Percentiles rank a stretch among this genome's conserved stretches.
Conservation (phyloP, 169 alveolate genomes). For the Plasmodium knowlesi region DNA sequence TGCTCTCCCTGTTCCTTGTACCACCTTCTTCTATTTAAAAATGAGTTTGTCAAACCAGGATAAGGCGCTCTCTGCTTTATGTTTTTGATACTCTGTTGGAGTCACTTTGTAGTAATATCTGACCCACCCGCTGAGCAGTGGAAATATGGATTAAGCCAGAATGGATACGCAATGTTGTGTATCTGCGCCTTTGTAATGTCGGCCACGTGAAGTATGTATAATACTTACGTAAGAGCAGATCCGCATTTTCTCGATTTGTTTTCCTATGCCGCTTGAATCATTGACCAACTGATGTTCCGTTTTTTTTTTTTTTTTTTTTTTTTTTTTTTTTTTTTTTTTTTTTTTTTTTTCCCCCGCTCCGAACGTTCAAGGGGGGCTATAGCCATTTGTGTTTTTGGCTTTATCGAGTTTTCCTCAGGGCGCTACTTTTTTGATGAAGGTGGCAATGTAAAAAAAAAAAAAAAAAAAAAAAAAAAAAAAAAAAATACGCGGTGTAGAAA, state of each 20-base stretch:
- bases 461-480: not conserved
- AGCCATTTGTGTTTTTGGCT: not conserved
- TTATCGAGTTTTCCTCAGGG: not conserved
- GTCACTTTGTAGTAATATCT: not conserved
- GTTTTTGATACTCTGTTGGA: not conserved
- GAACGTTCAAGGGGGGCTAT: not conserved
- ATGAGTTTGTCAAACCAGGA: not conserved
- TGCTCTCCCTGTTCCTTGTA: not conserved
- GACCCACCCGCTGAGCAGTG: not conserved
- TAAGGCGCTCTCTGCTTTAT: not conserved
- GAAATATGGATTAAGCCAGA: not conserved
- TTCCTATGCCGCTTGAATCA: not conserved
- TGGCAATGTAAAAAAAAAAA: not conserved
- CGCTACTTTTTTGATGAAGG: not conserved
- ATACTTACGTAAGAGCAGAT: not conserved
- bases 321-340: not conserved
- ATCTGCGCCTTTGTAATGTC: not conserved
- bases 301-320: not conserved
- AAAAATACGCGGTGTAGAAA: not conserved
- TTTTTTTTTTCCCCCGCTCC: not conserved
- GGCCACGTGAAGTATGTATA: not conserved
- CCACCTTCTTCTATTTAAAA: not conserved
- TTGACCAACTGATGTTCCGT: not conserved
- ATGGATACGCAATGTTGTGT: not conserved
- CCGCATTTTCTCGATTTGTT: not conserved